phyloP scores from a whole-genome alignment of 2,329 filamentous ascomycete species.

The Fusarium illudens region DNA sequence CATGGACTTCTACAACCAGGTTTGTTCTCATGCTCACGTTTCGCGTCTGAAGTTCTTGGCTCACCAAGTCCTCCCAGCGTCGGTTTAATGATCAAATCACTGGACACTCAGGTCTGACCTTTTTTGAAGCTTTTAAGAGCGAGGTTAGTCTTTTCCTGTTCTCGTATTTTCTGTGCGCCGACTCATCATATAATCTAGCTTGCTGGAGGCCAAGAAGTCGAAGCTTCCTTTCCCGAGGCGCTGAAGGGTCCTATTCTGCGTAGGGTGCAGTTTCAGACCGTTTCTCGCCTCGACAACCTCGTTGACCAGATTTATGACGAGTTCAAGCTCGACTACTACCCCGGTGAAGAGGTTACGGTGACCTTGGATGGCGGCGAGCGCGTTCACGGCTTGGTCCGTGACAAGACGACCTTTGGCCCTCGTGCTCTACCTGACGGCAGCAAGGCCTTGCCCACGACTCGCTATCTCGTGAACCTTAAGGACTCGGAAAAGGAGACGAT shows the following conservation, averaged over 20 bases:
- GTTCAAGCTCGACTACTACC: conserved; percentile 91
- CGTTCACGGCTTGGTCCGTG: conserved; percentile 78
- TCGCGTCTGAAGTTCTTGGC: conserved; percentile 10
- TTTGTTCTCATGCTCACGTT: conserved; percentile 50
- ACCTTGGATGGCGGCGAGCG: conserved; percentile 74
- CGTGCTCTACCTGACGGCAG: conserved; percentile 71
- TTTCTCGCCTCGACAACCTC: conserved; percentile 86
- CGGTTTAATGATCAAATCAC: conserved; percentile 97
- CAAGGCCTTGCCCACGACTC: conserved; percentile 74
- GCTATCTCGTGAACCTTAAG: conserved; percentile 82
- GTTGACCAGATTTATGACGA: conserved; percentile 75
- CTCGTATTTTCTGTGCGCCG: neutral
- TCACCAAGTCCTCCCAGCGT: conserved; percentile 60
- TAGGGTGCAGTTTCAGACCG: conserved; percentile 89
- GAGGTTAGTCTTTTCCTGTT: conserved; percentile 69
- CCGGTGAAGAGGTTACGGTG: conserved; percentile 83
- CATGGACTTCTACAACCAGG: conserved; percentile 94
- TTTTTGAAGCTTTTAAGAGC: conserved; percentile 91
- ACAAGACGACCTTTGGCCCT: conserved; percentile 81
- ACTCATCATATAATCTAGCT: conserved; percentile 57
- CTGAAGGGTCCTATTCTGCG: conserved; percentile 90
- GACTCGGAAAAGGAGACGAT: conserved; percentile 76
- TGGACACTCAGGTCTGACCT: conserved; percentile 88
- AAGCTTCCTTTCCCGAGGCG: conserved; percentile 89
- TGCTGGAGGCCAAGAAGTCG: conserved; percentile 85